Percentiles rank a stretch among this genome's conserved stretches.
phyloP scores from a whole-genome alignment of 2,329 filamentous ascomycete genomes.

The Talaromyces sp. region DNA sequence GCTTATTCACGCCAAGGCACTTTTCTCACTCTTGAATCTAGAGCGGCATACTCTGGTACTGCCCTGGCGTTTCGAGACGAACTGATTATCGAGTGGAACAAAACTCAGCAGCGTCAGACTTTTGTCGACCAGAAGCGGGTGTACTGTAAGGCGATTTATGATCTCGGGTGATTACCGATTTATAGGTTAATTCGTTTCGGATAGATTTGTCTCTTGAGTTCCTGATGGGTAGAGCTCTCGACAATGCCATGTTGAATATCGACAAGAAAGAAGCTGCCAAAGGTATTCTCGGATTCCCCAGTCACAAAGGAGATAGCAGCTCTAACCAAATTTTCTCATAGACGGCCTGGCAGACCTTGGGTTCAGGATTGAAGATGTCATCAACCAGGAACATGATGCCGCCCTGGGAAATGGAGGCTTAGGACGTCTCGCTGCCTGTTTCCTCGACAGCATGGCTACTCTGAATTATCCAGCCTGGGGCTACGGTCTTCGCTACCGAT shows the following conservation, averaged over 20 bases:
- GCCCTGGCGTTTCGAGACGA: constrained; percentile 89
- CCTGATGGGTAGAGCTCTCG: constrained; percentile 89
- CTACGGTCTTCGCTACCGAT: constrained; percentile 90
- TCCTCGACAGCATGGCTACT: constrained; percentile 91
- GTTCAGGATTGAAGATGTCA: constrained; percentile 94
- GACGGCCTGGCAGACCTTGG: constrained; percentile 83
- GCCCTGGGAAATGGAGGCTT: constrained; percentile 94
- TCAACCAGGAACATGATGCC: constrained; percentile 91
- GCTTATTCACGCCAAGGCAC: not conserved
- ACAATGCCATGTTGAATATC: constrained; percentile 98
- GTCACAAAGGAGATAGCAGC: not conserved
- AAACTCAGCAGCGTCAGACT: constrained; percentile 93
- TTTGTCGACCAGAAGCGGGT: constrained; percentile 85
- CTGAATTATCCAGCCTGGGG: constrained; percentile 97
- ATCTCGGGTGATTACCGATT: not conserved
- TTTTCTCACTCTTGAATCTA: constrained; percentile 19
- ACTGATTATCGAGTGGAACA: constrained; percentile 94
- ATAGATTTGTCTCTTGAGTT: constrained; percentile 89
- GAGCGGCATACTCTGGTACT: constrained; percentile 84
- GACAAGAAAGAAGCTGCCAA: constrained; percentile 79
- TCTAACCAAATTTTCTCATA: constrained; percentile 31
- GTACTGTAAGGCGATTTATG: constrained; percentile 60
- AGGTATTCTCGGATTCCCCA: constrained; percentile 46
- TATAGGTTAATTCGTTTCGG: not conserved
- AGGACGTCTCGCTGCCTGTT: constrained; percentile 89